These are phyloP conservation scores for Asterophora lycoperdoides DNA, from an alignment of 768 basidiomycete species.

Conservation along the genomic window DNA sequence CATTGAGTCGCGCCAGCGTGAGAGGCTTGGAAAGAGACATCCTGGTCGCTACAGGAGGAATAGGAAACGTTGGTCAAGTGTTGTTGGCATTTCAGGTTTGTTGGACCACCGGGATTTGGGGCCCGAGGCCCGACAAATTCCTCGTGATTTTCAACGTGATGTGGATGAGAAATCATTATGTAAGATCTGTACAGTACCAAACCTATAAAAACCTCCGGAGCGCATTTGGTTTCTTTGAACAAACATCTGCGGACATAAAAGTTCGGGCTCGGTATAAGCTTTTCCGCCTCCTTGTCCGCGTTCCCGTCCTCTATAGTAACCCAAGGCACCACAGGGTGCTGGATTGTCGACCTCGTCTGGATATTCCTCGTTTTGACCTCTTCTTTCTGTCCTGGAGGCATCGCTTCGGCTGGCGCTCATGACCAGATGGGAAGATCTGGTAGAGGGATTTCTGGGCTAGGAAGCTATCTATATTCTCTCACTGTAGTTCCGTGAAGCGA, in stretches of 20 bases:
- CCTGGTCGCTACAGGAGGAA: background rate
- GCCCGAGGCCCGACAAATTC: background rate
- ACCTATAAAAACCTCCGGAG: conserved; percentile 16
- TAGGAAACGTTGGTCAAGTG: background rate
- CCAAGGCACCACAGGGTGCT: conserved; percentile 32
- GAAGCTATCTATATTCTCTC: conserved; percentile 32
- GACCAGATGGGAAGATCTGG: conserved; percentile 37
- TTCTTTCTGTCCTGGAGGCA: conserved; percentile 51
- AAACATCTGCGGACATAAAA: conserved; percentile 83
- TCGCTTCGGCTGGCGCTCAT: conserved; percentile 73
- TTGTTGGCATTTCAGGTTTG: background rate
- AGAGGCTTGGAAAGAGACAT: conserved; percentile 56
- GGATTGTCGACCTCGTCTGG: conserved; percentile 29
- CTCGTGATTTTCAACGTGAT: conserved; percentile 6
- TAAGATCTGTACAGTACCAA: conserved; percentile 31
- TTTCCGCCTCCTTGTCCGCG: conserved; percentile 88
- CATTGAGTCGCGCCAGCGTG: conserved; percentile 51
- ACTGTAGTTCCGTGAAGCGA: no score
- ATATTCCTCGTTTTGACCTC: conserved; percentile 41
- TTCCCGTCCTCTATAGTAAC: conserved; percentile 83
- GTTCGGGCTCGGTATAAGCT: conserved; percentile 85
- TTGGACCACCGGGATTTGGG: background rate
- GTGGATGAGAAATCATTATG: conserved; percentile 43
- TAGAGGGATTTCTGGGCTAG: conserved; percentile 24
- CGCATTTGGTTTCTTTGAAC: conserved; percentile 41